Evolutionary conservation across 1,139 yeast species (phyloP).

Genomic region (Pneumocystis jirovecii): DNA sequence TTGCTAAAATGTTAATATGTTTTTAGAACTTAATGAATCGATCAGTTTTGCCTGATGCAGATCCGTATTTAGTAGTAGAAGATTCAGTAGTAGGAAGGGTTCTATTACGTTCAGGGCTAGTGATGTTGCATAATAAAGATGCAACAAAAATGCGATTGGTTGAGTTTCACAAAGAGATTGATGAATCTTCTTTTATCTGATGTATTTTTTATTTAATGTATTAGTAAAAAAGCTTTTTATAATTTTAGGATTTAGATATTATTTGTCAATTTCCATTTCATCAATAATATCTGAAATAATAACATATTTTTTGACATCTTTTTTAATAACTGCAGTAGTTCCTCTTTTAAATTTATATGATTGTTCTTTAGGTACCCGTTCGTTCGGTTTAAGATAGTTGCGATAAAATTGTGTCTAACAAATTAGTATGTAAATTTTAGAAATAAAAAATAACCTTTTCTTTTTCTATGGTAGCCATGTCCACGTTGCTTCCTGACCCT

Average conservation of each 20-base stretch:
- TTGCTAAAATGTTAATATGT: background rate
- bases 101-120: background rate
- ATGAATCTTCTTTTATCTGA: background rate
- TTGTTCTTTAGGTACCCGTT: slow-evolving; percentile 63
- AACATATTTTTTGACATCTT: slow-evolving; percentile 47
- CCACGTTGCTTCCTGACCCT: slow-evolving; percentile 97
- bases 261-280: slow-evolving; percentile 54
- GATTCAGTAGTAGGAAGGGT: background rate
- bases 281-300: slow-evolving; percentile 27
- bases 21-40: background rate
- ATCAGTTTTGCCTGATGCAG: background rate
- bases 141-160: background rate
- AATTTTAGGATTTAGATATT: background rate
- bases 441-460: slow-evolving; percentile 26
- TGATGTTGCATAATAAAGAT: background rate
- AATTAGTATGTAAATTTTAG: background rate
- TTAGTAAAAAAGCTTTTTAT: background rate
- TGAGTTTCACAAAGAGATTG: background rate
- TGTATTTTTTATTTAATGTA: background rate
- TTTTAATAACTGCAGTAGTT: slow-evolving; percentile 69
- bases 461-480: slow-evolving; percentile 89
- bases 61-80: background rate
- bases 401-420: slow-evolving; percentile 54
- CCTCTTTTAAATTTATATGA: slow-evolving; percentile 81
- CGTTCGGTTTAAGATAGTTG: slow-evolving; percentile 83